Percentiles rank a stretch among this genome's conserved stretches.
Evolutionary conservation across 2,329 filamentous ascomycete species (phyloP).

Genomic region (Fusarium transvaalense): DNA sequence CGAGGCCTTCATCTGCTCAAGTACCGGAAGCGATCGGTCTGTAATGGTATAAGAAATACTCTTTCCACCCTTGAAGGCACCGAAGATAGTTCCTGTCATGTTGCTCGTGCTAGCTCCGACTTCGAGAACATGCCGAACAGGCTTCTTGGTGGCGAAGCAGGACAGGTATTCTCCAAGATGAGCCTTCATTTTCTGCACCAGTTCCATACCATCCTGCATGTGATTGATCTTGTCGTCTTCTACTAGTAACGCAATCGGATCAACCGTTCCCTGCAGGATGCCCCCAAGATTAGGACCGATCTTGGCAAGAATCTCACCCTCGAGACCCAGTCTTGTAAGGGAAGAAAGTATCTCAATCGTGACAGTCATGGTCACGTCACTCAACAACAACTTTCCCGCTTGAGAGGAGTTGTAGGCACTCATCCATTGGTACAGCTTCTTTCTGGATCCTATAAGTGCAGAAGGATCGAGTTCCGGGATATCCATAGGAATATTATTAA

Average conservation of each 20-base stretch:
- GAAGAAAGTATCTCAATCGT: slow-evolving; percentile 32
- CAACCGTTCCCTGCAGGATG: neutral
- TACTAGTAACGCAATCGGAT: neutral
- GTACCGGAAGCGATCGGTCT: neutral
- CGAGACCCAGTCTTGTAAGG: slow-evolving; percentile 6
- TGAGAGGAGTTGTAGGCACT: neutral
- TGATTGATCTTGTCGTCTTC: neutral
- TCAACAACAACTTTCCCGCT: slow-evolving; percentile 3
- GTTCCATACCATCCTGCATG: neutral
- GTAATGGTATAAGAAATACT: neutral
- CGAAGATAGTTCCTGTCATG: neutral
- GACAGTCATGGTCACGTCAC: slow-evolving; percentile 17
- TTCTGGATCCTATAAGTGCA: neutral
- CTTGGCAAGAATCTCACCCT: slow-evolving; percentile 18
- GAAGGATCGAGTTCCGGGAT: slow-evolving; percentile 10
- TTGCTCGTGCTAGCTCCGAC: slow-evolving; percentile 8
- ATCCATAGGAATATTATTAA: slow-evolving; percentile 23
- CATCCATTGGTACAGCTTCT: slow-evolving; percentile 19
- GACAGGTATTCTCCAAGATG: slow-evolving; percentile 20
- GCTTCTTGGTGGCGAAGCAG: slow-evolving; percentile 7
- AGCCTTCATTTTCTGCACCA: neutral
- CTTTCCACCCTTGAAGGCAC: neutral
- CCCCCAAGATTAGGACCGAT: slow-evolving; percentile 22
- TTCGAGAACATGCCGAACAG: slow-evolving; percentile 9
- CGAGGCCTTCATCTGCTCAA: neutral